A percentile compares a stretch with the other conserved stretches of the same genome.
Evolutionary conservation across 495 filamentous ascomycete genomes (phyloP).

Genomic region (Penicillium coprophilum): DNA sequence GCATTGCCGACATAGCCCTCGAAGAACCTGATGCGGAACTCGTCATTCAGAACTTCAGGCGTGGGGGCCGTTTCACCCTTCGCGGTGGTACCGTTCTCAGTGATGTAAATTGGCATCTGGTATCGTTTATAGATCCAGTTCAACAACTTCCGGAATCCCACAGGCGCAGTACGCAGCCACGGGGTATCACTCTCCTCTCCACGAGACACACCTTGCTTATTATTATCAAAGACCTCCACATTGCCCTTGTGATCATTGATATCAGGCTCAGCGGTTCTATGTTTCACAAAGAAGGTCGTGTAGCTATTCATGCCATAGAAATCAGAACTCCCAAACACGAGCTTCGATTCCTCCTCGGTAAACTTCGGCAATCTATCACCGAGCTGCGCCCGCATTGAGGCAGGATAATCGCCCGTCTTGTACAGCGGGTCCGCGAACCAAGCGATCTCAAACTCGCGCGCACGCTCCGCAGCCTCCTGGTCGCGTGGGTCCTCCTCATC

Average conservation of each 20-base stretch:
- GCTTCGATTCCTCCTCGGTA: slow-evolving; percentile 39
- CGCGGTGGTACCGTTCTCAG: slow-evolving; percentile 50
- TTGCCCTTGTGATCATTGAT: slow-evolving; percentile 49
- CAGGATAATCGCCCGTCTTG: slow-evolving; percentile 48
- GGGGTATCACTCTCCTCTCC: slow-evolving; percentile 49
- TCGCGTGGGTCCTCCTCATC: slow-evolving; percentile 43
- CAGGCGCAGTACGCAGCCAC: slow-evolving; percentile 45
- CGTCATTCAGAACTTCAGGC: slow-evolving; percentile 42
- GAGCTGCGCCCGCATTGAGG: slow-evolving; percentile 48
- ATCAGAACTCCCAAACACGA: slow-evolving; percentile 48
- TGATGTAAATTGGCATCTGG: slow-evolving; percentile 49
- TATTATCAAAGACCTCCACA: slow-evolving; percentile 42
- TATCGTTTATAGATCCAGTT: slow-evolving; percentile 46
- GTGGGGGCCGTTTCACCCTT: slow-evolving; percentile 45
- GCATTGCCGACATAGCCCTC: slow-evolving; percentile 44
- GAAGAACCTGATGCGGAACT: slow-evolving; percentile 47
- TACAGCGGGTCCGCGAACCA: slow-evolving; percentile 54
- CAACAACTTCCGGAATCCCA: slow-evolving; percentile 46
- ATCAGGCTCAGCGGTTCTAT: slow-evolving; percentile 37
- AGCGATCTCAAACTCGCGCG: slow-evolving; percentile 49
- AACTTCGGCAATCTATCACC: slow-evolving; percentile 47
- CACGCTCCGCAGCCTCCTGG: slow-evolving; percentile 44
- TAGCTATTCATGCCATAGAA: slow-evolving; percentile 56
- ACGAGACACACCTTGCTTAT: slow-evolving; percentile 44
- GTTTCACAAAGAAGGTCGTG: slow-evolving; percentile 48